phyloP scores from a whole-genome alignment of 2,329 filamentous ascomycete genomes.

The Clathrospora elynae region DNA sequence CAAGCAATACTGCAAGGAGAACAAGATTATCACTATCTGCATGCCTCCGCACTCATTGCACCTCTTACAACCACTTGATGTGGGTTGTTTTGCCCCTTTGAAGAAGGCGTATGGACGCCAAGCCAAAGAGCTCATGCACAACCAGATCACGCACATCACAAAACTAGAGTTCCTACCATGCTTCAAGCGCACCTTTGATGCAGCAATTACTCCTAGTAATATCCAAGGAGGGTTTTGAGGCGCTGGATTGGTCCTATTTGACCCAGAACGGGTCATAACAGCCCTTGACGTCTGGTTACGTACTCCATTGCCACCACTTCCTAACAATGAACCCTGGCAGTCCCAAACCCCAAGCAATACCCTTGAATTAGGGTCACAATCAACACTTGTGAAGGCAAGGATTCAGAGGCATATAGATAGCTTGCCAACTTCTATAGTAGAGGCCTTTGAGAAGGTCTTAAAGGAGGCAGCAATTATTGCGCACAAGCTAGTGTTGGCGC shows the following conservation, averaged over 20 bases:
- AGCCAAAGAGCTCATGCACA: no score
- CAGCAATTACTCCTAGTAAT: conserved; percentile 34
- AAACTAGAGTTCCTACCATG: conserved; percentile 23
- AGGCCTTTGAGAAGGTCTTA: conserved; percentile 10
- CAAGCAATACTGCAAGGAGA: no score
- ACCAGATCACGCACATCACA: conserved; percentile 37
- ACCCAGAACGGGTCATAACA: conserved; percentile 39
- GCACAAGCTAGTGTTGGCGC: conserved; percentile 9
- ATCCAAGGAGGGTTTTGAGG: conserved; percentile 36
- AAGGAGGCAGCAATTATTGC: conserved; percentile 9
- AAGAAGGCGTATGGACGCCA: no score
- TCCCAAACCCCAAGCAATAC: conserved; percentile 22
- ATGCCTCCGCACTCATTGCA: no score
- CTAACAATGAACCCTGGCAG: conserved; percentile 15
- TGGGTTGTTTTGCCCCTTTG: no score
- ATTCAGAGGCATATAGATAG: conserved; percentile 15
- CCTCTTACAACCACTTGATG: no score
- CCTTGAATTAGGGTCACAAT: conserved; percentile 18
- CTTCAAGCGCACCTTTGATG: conserved; percentile 30
- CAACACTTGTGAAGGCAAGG: conserved; percentile 11
- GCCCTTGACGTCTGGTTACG: conserved; percentile 33
- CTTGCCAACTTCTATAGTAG: conserved; percentile 13
- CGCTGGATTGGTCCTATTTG: conserved; percentile 40
- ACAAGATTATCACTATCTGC: no score
- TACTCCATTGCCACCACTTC: conserved; percentile 14